A percentile compares a stretch with the other conserved stretches of the same genome.
Evolutionary conservation across 192 early-diverging fungal genomes (phyloP).

Genomic region (Kickxella alabastrina): DNA sequence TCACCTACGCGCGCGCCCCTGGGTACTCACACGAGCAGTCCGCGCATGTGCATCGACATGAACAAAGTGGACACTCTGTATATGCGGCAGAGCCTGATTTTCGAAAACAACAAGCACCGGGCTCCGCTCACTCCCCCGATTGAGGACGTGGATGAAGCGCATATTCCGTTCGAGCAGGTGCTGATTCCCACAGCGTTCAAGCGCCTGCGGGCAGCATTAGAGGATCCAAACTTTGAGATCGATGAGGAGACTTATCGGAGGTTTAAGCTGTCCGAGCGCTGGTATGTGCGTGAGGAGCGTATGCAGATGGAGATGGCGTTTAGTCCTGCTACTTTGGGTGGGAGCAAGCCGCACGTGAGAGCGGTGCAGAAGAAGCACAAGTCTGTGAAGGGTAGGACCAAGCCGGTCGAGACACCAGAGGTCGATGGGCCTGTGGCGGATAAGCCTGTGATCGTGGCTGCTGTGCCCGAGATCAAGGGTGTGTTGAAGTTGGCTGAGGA

Average conservation of each 20-base stretch:
- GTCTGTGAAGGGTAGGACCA: background rate
- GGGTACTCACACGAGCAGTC: conserved; percentile 27
- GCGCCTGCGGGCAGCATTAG: conserved; percentile 31
- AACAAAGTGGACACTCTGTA: conserved; percentile 44
- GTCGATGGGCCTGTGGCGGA: background rate
- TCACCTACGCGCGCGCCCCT: conserved; percentile 7
- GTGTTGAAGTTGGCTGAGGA: background rate
- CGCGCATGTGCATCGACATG: conserved; percentile 43
- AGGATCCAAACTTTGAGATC: conserved; percentile 37
- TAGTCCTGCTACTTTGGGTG: conserved; percentile 27
- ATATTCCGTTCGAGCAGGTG: conserved; percentile 49
- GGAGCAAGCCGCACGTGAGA: conserved; percentile 16
- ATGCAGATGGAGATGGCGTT: conserved; percentile 30
- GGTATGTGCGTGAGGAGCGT: conserved; percentile 48
- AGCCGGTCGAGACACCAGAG: background rate
- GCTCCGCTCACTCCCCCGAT: background rate
- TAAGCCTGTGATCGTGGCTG: background rate
- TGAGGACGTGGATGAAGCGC: conserved; percentile 19
- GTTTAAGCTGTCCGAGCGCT: conserved; percentile 50
- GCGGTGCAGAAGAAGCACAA: conserved; percentile 3
- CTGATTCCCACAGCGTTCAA: conserved; percentile 52
- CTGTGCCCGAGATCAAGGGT: too few relatives aligned
- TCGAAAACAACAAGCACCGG: conserved; percentile 28
- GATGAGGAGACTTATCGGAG: conserved; percentile 46
- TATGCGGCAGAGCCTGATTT: conserved; percentile 37